Conservation (phyloP, 768 basidiomycete genomes). For the Grammothele lineata region DNA sequence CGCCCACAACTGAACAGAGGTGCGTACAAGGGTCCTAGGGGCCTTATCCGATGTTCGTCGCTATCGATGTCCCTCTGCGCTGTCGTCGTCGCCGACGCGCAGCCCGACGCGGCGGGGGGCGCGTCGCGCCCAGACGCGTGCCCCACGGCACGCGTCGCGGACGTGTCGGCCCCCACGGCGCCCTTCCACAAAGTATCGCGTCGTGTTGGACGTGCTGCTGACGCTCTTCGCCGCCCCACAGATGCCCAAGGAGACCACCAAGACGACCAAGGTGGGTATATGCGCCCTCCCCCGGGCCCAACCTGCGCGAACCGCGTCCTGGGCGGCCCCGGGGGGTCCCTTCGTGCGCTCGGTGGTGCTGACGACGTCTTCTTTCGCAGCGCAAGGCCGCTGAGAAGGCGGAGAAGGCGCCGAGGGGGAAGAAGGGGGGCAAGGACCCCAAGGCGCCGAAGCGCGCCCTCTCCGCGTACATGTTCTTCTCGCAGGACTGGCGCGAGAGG, state of each 20-base stretch:
- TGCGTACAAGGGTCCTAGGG: constrained; percentile 4
- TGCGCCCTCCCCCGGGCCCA: constrained; percentile 7
- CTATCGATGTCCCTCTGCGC: constrained; percentile 14
- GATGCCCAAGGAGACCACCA: constrained; percentile 83
- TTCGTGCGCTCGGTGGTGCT: constrained; percentile 15
- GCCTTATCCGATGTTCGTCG: constrained; percentile 16
- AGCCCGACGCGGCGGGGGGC: constrained; percentile 4
- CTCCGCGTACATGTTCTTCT: constrained; percentile 99
- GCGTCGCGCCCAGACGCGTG: constrained; percentile 23
- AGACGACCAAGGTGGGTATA: constrained; percentile 59
- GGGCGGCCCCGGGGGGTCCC: neutral
- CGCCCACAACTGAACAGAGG: constrained; percentile 11
- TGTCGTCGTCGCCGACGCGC: constrained; percentile 15
- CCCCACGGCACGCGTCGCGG: constrained; percentile 13
- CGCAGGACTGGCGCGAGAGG: constrained; percentile 90
- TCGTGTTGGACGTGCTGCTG: constrained; percentile 38
- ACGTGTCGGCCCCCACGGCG: constrained; percentile 4
- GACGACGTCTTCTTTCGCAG: constrained; percentile 31
- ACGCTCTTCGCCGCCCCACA: constrained; percentile 31
- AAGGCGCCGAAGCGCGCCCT: constrained; percentile 89
- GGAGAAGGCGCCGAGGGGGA: constrained; percentile 50
- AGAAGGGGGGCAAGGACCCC: constrained; percentile 73
- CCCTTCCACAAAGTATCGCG: constrained; percentile 18
- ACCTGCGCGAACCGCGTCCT: neutral
- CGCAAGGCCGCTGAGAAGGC: constrained; percentile 76